phyloP scores from a whole-genome alignment of 441 rosid species.

The Euphorbia corollata region DNA sequence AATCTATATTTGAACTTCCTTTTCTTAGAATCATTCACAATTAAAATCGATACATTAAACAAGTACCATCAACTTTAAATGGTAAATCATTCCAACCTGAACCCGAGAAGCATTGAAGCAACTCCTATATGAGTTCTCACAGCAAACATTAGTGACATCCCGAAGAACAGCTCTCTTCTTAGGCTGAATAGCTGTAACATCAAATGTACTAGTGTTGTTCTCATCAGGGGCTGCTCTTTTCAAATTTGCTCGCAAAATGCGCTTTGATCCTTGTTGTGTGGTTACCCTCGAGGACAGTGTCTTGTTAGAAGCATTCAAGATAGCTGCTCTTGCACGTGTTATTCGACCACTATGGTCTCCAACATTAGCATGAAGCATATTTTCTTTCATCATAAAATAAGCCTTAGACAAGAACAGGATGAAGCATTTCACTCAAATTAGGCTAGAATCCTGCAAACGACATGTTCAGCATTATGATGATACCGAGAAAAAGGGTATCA shows the following conservation, averaged over 20 bases:
- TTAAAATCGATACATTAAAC: background rate
- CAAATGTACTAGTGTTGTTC: constrained; percentile 28
- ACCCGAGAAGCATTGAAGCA: constrained; percentile 42
- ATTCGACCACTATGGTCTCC: constrained; percentile 41
- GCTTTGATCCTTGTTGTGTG: constrained; percentile 31
- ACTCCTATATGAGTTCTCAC: constrained; percentile 35
- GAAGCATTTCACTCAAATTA: constrained; percentile 28
- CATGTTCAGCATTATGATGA: constrained; percentile 19
- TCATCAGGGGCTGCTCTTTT: constrained; percentile 57
- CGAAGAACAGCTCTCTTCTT: constrained; percentile 63
- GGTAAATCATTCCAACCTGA: constrained; percentile 40
- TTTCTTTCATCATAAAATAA: constrained; percentile 54
- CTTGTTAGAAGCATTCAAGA: constrained; percentile 34
- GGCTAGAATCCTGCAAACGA: constrained; percentile 28
- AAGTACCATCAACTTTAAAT: background rate
- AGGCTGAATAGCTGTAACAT: constrained; percentile 23
- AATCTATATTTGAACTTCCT: background rate
- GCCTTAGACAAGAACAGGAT: constrained; percentile 31
- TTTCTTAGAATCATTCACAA: background rate
- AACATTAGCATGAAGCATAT: constrained; percentile 27
- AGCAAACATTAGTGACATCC: constrained; percentile 64
- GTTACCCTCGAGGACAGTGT: constrained; percentile 29
- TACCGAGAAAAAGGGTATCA: background rate
- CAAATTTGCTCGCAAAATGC: constrained; percentile 31
- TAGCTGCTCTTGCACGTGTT: constrained; percentile 70